Conservation (phyloP, 805 yeast species). For the Starmerella roubikii region DNA sequence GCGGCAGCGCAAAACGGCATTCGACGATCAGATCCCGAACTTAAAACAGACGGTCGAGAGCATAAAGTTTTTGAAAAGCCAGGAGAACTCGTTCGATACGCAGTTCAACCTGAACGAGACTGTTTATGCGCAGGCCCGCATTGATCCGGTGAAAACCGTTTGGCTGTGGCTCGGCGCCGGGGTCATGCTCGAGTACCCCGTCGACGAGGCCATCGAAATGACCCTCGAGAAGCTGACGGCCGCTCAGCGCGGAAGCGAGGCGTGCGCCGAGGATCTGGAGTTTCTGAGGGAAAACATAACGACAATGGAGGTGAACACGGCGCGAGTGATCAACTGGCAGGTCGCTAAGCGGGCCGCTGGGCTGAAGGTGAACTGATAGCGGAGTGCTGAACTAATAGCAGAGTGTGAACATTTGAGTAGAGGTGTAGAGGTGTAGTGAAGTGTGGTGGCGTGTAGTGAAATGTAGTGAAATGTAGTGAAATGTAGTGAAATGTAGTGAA, state of each 20-base stretch:
- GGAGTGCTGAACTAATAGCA: too few relatives aligned
- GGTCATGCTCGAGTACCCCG: constrained; percentile 88
- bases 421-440: too few relatives aligned
- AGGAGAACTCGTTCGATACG: constrained; percentile 43
- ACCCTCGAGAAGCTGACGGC: constrained; percentile 46
- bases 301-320: constrained; percentile 95
- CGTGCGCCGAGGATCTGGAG: constrained; percentile 73
- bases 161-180: constrained; percentile 97
- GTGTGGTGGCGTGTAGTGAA: too few relatives aligned
- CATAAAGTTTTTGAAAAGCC: constrained; percentile 44
- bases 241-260: constrained; percentile 44
- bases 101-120: constrained; percentile 91
- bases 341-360: constrained; percentile 28
- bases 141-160: constrained; percentile 53
- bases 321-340: constrained; percentile 41
- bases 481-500: too few relatives aligned
- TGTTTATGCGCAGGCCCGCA: constrained; percentile 66
- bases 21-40: constrained; percentile 75
- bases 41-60: constrained; percentile 70
- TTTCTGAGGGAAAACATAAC: constrained; percentile 80
- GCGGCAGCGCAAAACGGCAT: constrained; percentile 31
- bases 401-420: too few relatives aligned
- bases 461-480: too few relatives aligned
- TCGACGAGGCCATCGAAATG: constrained; percentile 71
- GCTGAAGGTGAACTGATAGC: too few relatives aligned